Evolutionary conservation across 257 asterid species (phyloP).

Genomic region (Phtheirospermum japonicum): DNA sequence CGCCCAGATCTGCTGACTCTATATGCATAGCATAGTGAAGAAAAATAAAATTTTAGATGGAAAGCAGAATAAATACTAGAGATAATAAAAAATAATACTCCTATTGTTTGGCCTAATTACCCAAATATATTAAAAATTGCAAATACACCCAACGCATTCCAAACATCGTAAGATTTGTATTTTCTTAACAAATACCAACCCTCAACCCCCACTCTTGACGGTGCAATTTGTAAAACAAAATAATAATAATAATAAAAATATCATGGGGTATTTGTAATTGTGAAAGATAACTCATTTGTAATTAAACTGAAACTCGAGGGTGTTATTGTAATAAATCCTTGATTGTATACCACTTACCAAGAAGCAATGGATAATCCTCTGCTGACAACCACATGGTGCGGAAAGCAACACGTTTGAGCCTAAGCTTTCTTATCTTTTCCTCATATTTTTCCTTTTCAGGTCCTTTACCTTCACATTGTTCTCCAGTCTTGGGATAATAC

Average conservation of each 20-base stretch:
- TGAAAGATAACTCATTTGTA: background rate
- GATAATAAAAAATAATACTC: background rate
- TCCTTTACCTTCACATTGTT: slow-evolving; percentile 71
- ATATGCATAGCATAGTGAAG: slow-evolving; percentile 29
- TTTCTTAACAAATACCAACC: background rate
- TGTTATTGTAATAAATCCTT: background rate
- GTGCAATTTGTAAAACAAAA: background rate
- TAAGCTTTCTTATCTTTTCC: slow-evolving; percentile 69
- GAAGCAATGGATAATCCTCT: slow-evolving; percentile 95
- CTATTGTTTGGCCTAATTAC: background rate
- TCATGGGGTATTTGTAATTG: background rate
- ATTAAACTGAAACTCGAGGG: background rate
- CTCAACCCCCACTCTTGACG: background rate
- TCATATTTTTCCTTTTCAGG: slow-evolving; percentile 97
- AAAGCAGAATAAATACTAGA: background rate
- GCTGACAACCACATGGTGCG: slow-evolving; percentile 97
- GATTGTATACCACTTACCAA: slow-evolving; percentile 50
- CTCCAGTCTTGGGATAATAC: slow-evolving; percentile 8
- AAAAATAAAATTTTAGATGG: slow-evolving; percentile 16
- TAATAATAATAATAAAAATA: background rate
- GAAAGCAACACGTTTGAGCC: slow-evolving; percentile 85
- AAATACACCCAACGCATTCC: background rate
- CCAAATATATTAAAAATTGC: background rate
- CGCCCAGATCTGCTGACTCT: slow-evolving; percentile 98
- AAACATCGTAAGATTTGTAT: background rate